Base-by-base conservation (phyloP, 208 protist species). In the Angomonas desouzai region DNA sequence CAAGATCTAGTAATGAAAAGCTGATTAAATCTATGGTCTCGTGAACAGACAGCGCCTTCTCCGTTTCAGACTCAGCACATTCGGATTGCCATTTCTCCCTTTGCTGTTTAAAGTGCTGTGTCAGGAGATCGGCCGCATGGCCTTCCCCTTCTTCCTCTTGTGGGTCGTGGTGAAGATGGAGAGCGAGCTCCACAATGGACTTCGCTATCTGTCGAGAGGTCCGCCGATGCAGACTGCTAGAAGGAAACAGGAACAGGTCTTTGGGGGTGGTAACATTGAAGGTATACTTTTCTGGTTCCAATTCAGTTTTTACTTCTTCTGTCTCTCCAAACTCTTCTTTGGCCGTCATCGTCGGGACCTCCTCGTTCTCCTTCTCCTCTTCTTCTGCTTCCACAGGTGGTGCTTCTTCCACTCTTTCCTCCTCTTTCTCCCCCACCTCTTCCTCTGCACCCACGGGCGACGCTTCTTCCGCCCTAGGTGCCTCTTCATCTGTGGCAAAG, bases 1-100 rank as follows among this genome's bases (percentile, higher is more conserved):
- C 36, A 40, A 40, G 36, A 40, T 40, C 36, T 40, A 40, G 36
- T 40, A 40, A 13, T 40, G 36, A 40, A 40, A 40, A 40, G 36
- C 36, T 40, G 36, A 40, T 40, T 40, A 40, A 40, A 40, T 40
- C 36, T 40, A 40, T 40, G 13, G 36, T 40, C 36, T 40, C 36
- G 13, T 13, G 36, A 40, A 40, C 9, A 13, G 36, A 40, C 13
- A 40, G 13, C 9, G 36, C 6, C 36, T 40, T 40, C 9, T 40
- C 36, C 6, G 13, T 13, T 18, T 40, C 36, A 40, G 9, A 6
- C 9, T 40, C 36, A 13, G 36, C 36, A 6, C 36, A 18, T 13
- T 40, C 13, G 36, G 9, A 13, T 6, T 13, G 36, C 13, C 6
- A 6, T 6, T 40, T 40, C 36, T 40, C 36, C 36, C 13, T 40